These are phyloP conservation scores for Mycena capillaripes DNA, from an alignment of 768 basidiomycete genomes.

Conservation along the genomic window DNA sequence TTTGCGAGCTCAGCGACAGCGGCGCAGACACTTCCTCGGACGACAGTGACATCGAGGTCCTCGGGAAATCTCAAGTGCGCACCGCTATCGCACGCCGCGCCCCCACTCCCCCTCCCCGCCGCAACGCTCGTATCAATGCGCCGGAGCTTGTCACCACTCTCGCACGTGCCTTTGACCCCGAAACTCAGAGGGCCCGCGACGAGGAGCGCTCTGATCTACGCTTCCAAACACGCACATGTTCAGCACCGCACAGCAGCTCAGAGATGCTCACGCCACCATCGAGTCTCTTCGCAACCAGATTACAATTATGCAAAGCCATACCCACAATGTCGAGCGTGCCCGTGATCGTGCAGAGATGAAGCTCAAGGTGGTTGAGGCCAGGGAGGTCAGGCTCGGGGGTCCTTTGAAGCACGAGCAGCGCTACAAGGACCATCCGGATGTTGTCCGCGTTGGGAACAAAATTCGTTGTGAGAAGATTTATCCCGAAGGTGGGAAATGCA, in stretches of 20 bases:
- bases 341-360: constrained; percentile 34
- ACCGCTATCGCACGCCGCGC: constrained; percentile 2
- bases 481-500: constrained; percentile 1
- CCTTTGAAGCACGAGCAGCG: too few species aligned
- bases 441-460: neutral
- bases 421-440: neutral
- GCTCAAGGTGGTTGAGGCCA: neutral
- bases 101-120: too few species aligned
- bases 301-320: neutral
- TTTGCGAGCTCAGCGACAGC: constrained; percentile 25
- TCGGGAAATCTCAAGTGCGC: neutral
- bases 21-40: constrained; percentile 1
- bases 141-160: neutral
- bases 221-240: constrained; percentile 2
- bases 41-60: neutral
- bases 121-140: neutral
- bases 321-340: constrained; percentile 9
- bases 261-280: constrained; percentile 14
- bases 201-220: constrained; percentile 6
- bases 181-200: neutral
- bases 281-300: constrained; percentile 11
- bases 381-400: neutral
- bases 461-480: constrained; percentile 17
- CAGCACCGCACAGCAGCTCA: constrained; percentile 2
- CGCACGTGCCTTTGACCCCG: neutral